A percentile compares a stretch with the other conserved stretches of the same genome.
These are phyloP conservation scores for Talaromyces funiculosus DNA, from an alignment of 2,329 filamentous ascomycete genomes.

Conservation along the genomic window DNA sequence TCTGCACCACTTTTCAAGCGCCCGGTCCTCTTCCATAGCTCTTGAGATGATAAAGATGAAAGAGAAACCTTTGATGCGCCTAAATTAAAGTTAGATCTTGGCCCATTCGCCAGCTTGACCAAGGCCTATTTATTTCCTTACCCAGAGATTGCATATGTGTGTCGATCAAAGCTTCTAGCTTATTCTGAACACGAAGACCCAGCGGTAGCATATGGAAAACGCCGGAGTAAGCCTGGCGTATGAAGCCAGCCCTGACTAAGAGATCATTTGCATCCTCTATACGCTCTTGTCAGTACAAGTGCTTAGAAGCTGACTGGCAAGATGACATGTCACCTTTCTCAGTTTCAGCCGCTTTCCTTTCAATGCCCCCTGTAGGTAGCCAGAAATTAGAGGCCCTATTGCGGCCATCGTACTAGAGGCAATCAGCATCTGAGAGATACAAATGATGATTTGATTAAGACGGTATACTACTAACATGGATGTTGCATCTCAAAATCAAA, in stretches of 20 bases:
- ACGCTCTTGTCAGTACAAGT: conserved; percentile 6
- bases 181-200: conserved; percentile 79
- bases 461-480: conserved; percentile 32
- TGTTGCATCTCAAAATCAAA: conserved; percentile 21
- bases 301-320: not conserved
- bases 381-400: conserved; percentile 68
- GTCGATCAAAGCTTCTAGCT: conserved; percentile 79
- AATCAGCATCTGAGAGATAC: not conserved
- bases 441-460: not conserved
- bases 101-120: conserved; percentile 12
- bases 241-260: conserved; percentile 64
- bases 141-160: conserved; percentile 77
- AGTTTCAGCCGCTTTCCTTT: conserved; percentile 47
- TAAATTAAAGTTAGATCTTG: conserved; percentile 23
- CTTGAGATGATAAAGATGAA: conserved; percentile 78
- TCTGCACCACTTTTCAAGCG: conserved; percentile 73
- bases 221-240: conserved; percentile 78
- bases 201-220: conserved; percentile 89
- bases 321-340: conserved; percentile 35
- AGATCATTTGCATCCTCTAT: conserved; percentile 59
- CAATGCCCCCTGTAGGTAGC: conserved; percentile 68
- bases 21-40: conserved; percentile 77
- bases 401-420: conserved; percentile 48
- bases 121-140: conserved; percentile 31
- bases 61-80: conserved; percentile 76